Conservation (phyloP, 768 basidiomycete genomes). For the Kwoniella botswanensis region DNA sequence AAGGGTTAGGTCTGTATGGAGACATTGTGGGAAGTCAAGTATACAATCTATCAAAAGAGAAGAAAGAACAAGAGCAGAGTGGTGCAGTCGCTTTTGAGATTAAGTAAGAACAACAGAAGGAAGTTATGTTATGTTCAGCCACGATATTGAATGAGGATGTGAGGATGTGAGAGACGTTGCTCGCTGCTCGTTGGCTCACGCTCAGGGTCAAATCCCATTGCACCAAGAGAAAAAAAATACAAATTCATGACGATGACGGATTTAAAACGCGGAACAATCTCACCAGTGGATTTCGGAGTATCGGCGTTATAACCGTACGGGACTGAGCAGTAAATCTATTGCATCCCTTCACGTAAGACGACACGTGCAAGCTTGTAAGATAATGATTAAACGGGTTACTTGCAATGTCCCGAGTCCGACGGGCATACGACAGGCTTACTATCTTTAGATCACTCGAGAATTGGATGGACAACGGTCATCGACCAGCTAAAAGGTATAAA, state of each 20-base stretch:
- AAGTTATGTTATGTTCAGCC: neutral
- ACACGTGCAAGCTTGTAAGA: neutral
- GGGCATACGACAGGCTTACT: neutral
- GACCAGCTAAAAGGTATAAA: neutral
- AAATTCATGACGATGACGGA: neutral
- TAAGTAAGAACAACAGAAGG: neutral
- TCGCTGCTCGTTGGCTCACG: neutral
- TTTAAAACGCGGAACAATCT: neutral
- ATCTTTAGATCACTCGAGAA: neutral
- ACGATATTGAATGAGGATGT: neutral
- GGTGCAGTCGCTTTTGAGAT: neutral
- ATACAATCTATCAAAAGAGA: constrained; percentile 3
- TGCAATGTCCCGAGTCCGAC: neutral
- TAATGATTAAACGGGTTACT: neutral
- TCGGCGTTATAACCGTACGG: neutral
- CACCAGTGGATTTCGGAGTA: neutral
- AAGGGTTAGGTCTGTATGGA: constrained; percentile 53
- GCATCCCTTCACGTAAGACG: neutral
- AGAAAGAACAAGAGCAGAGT: neutral
- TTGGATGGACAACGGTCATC: neutral
- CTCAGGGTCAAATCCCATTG: neutral
- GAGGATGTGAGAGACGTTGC: neutral
- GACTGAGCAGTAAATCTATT: neutral
- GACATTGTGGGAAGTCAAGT: constrained; percentile 21
- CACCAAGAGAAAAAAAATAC: constrained; percentile 4